phyloP scores from a whole-genome alignment of 176 grass and related monocot genomes.

The Triticum aestivum region IWGSC_CS_RefSeq_v2.1 NC_057798.1:139452955-139453454 shows the following conservation, averaged over 20 bases:
- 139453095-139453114: slow-evolving; percentile 23
- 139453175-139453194: slow-evolving; percentile 76
- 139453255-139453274: neutral
- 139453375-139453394: neutral
- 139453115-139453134: slow-evolving; percentile 41
- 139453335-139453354: slow-evolving; percentile 6
- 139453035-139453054: slow-evolving; percentile 66
- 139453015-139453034: slow-evolving; percentile 83
- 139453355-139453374: slow-evolving; percentile 11
- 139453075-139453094: slow-evolving; percentile 50
- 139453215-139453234: slow-evolving; percentile 82
- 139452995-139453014: slow-evolving; percentile 83
- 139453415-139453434: slow-evolving; percentile 7
- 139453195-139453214: slow-evolving; percentile 63
- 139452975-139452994: slow-evolving; percentile 62
- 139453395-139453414: slow-evolving; percentile 23
- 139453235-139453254: slow-evolving; percentile 41
- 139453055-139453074: slow-evolving; percentile 85
- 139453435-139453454: neutral
- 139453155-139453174: slow-evolving; percentile 38
- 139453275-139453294: neutral
- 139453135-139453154: slow-evolving; percentile 72
- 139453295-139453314: neutral
- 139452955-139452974: slow-evolving; percentile 88
- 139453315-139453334: neutral